Evolutionary conservation across 768 basidiomycete genomes (phyloP), one percentile per base, ranked within the genome.

Genomic region (Serendipita sp.): DNA sequence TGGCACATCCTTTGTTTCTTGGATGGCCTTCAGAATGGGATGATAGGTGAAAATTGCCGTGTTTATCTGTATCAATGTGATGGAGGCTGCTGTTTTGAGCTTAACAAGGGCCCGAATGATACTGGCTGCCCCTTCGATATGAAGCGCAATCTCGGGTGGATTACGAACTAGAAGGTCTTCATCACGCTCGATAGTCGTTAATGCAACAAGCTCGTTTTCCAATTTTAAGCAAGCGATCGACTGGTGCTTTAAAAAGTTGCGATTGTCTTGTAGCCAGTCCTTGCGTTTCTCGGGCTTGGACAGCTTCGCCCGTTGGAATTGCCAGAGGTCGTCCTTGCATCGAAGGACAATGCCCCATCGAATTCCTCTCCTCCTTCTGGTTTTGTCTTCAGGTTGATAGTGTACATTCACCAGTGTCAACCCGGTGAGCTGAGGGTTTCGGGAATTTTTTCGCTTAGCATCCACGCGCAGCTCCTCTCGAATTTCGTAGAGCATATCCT

Each of bases 1-100:
- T 0, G 83, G 80, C 3, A 86, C 69, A 0, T 65, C 65, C 3
- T 68, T 75, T 65, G 75, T 78, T 16, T 74, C 69, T 70, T 87
- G 79, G 30, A 88, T 74, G 1, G 78, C 80, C 48, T 72, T 78
- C n/a, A 88, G 75, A 30, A 86, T 76, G 1, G 84, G 84, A 68
- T 84, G 80, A 65, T 80, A 86, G 0, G 85, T 74, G 69, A 85
- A 87, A 3, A 85, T 71, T 0, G 83, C 82, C 0, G 81, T 81
- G 68, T 86, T 79, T 30, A 85, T 81, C 65, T 81, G 81, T 28
- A 86, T 67, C 32, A 86, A 76, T 30, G 75, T 74, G 34, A 82
- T 68, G 3, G 73, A 64, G 13, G 73, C 68, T 7, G 72, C 73
- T 3, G 66, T 64, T 66, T 77, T 78, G 23, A 85, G 69, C 34